Evolutionary conservation across 805 yeast species (phyloP).

Genomic region (Helenozyma rhizophorensis): DNA sequence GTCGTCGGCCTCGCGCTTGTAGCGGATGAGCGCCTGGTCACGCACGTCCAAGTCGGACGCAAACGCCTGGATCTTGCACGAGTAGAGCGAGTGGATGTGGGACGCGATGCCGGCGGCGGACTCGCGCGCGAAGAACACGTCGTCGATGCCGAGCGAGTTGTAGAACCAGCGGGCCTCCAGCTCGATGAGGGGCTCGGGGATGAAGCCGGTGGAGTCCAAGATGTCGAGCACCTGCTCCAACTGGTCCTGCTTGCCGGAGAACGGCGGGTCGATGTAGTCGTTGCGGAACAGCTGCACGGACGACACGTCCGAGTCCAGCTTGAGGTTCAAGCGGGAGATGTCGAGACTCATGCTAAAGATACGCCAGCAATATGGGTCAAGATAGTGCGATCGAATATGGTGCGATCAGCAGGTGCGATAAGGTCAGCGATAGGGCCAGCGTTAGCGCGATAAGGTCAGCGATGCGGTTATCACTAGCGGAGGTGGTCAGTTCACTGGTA

Average conservation of each 20-base stretch:
- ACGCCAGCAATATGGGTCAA: no score
- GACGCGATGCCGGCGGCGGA: conserved; percentile 73
- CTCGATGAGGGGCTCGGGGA: conserved; percentile 84
- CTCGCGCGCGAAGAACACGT: conserved; percentile 85
- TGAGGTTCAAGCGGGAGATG: conserved; percentile 12
- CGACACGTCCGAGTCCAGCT: conserved; percentile 19
- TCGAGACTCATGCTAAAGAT: conserved; percentile 13
- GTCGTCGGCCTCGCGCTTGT: conserved; percentile 73
- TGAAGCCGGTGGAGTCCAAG: conserved; percentile 78
- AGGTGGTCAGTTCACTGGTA: no score
- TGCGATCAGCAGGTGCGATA: no score
- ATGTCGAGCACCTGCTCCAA: conserved; percentile 76
- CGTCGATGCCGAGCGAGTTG: conserved; percentile 82
- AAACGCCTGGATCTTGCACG: conserved; percentile 88
- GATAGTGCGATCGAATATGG: no score
- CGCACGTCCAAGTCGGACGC: conserved; percentile 47
- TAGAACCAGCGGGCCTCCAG: conserved; percentile 89
- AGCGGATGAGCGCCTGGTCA: conserved; percentile 61
- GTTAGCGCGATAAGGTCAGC: no score
- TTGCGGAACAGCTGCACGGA: conserved; percentile 30
- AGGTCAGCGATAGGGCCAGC: no score
- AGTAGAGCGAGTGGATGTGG: conserved; percentile 83
- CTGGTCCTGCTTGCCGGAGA: conserved; percentile 77
- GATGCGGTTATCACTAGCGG: no score
- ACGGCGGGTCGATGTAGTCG: conserved; percentile 74